Evolutionary conservation across 2,329 filamentous ascomycete species (phyloP).

Genomic region (Diaporthe aspalathi): DNA sequence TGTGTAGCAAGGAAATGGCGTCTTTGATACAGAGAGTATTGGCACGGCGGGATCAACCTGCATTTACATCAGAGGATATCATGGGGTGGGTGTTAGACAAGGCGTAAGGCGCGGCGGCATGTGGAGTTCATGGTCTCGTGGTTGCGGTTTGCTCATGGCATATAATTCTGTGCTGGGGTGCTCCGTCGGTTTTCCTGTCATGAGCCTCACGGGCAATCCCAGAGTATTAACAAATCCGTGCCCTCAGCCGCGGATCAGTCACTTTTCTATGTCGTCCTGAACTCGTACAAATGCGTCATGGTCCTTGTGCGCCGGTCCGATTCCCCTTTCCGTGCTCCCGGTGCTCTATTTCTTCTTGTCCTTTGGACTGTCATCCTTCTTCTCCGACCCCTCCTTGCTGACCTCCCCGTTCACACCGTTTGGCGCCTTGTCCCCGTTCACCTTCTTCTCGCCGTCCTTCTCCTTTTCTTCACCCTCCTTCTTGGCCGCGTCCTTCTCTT

Average conservation of each 20-base stretch:
- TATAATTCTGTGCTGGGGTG: constrained; percentile 32
- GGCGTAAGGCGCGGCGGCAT: background rate
- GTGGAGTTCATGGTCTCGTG: background rate
- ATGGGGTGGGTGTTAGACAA: background rate
- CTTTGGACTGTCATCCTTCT: constrained; percentile 55
- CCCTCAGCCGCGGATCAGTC: constrained; percentile 25
- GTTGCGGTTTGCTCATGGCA: constrained; percentile 36
- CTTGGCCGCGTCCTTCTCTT: constrained; percentile 89
- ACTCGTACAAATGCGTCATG: constrained; percentile 43
- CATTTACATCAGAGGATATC: background rate
- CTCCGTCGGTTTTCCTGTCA: constrained; percentile 35
- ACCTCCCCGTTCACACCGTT: constrained; percentile 54
- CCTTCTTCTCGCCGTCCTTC: constrained; percentile 69
- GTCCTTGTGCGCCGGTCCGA: constrained; percentile 6
- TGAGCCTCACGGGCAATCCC: constrained; percentile 34
- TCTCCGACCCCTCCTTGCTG: constrained; percentile 61
- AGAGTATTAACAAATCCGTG: constrained; percentile 44
- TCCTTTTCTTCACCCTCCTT: constrained; percentile 77
- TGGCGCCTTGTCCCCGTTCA: constrained; percentile 54
- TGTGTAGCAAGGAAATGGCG: background rate
- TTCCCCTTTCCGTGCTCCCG: constrained; percentile 42
- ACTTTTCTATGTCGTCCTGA: constrained; percentile 41
- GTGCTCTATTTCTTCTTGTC: constrained; percentile 58
- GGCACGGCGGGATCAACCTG: background rate
- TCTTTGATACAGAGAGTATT: background rate